These are phyloP conservation scores for Elymus sibiricus DNA, from an alignment of 176 grass and related monocot genomes.

Conservation along the genomic window DNA sequence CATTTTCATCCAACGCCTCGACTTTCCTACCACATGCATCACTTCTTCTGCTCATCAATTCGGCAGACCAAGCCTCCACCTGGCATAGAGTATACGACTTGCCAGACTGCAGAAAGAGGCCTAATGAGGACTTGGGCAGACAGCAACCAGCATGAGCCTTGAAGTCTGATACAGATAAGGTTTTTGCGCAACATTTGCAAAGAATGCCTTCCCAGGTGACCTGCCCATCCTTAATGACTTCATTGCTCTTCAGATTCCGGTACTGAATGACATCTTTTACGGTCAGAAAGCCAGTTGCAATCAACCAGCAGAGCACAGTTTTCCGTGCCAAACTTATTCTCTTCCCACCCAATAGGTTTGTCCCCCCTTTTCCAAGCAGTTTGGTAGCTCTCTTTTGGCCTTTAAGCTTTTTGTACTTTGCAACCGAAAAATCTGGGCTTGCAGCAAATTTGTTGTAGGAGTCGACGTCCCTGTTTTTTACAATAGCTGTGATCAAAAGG, in stretches of 20 bases:
- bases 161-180: conserved; percentile 75
- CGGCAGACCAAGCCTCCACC: conserved; percentile 92
- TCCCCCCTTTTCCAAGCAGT: conserved; percentile 52
- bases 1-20: conserved; percentile 75
- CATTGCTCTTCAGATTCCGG: conserved; percentile 54
- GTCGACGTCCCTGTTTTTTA: conserved; percentile 88
- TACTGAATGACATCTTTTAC: conserved; percentile 87
- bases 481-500: conserved; percentile 85
- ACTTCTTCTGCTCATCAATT: conserved; percentile 65
- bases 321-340: conserved; percentile 64
- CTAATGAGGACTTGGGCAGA: conserved; percentile 55
- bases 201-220: conserved; percentile 84
- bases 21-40: conserved; percentile 40
- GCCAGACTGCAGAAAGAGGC: conserved; percentile 89
- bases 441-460: conserved; percentile 57
- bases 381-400: conserved; percentile 43
- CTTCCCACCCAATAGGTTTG: conserved; percentile 61
- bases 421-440: conserved; percentile 13
- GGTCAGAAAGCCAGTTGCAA: conserved; percentile 81
- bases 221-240: conserved; percentile 74
- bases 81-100: conserved; percentile 82
- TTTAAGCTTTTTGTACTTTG: conserved; percentile 55
- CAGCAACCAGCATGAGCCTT: conserved; percentile 72
- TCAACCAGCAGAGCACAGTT: conserved; percentile 96
- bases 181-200: conserved; percentile 74